Base-by-base conservation (phyloP, 768 basidiomycete species). In the Scleroderma bovista region DNA sequence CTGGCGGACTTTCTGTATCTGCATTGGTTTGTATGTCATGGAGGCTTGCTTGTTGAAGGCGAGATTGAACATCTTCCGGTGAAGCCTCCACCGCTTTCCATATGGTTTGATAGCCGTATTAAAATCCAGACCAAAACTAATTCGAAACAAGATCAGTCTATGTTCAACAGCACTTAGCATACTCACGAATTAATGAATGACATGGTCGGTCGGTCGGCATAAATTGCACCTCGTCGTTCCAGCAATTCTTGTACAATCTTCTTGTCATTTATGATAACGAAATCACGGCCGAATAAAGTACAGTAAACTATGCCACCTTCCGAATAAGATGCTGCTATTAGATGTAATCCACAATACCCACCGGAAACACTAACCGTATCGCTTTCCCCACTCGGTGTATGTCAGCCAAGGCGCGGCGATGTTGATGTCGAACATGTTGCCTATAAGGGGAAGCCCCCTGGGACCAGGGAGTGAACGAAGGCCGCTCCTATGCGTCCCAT, bases 221-320 rank as follows among this genome's bases (percentile, higher is more conserved):
- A 79, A 40, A 76, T 72, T 12, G 58, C 59, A 9, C 75, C 73
- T 11, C 76, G 72, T 29, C 64, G 60, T 42, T 78, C 77, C 32
- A 82, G 67, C 11, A 82, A 65, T 41, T 78, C 76, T 24, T 65
- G 57, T 2, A 69, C 74, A 10, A 69, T 65, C 46, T 67, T 67
- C 33, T 65, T 64, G 16, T 71, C 71, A 61, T 76, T 80, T 17
- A 82, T 59, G 51, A 80, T 60, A 42, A 82, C 63, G 13, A 73
- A 65, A 17, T 64, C 65, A n/a, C 62, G 66, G 51, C 75, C 78
- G 52, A 76, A 69, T 22, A 72, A 58, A 29, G 67, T 69, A 50
- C 76, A 74, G 20, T 75, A 75, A 24, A 83, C 69, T 12, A 83
- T n/a, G 57, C n/a, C 75, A 62, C 1, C 75, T 72, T 75, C 44